These are phyloP conservation scores for Penicillium egyptiacum DNA, from an alignment of 495 filamentous ascomycete species.

Conservation along the genomic window DNA sequence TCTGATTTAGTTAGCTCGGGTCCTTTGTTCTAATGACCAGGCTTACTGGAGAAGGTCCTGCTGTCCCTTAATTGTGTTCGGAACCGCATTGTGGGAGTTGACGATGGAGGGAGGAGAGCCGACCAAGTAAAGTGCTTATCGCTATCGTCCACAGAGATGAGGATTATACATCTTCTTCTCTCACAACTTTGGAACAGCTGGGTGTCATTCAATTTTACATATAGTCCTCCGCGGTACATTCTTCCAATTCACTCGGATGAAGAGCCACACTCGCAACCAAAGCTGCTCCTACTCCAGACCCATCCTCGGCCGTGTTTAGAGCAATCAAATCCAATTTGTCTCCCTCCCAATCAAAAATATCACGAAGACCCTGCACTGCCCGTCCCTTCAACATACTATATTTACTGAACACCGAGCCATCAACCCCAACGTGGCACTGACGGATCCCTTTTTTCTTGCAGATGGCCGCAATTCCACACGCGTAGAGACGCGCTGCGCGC, in stretches of 20 bases:
- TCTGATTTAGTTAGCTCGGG: constrained; percentile 50
- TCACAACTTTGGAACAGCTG: not conserved
- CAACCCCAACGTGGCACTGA: constrained; percentile 85
- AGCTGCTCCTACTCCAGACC: constrained; percentile 36
- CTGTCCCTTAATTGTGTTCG: constrained; percentile 77
- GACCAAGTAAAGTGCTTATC: constrained; percentile 22
- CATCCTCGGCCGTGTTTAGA: constrained; percentile 33
- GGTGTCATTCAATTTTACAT: not conserved
- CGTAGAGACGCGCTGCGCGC: constrained; percentile 82
- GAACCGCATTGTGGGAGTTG: constrained; percentile 66
- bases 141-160: constrained; percentile 13
- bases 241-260: constrained; percentile 4
- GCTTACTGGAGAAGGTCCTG: constrained; percentile 78
- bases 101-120: constrained; percentile 10
- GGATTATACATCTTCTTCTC: not conserved
- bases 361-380: constrained; percentile 71
- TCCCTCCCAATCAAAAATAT: constrained; percentile 35
- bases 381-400: constrained; percentile 87
- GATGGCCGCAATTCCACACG: constrained; percentile 89
- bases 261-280: constrained; percentile 30
- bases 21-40: not conserved
- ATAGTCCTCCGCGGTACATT: not conserved
- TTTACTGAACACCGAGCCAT: constrained; percentile 91
- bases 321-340: constrained; percentile 24
- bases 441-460: constrained; percentile 80